A percentile compares a stretch with the other conserved stretches of the same genome.
Conservation (phyloP, 306 rosid genomes). For the Lathyrus tuberosus region DNA sequence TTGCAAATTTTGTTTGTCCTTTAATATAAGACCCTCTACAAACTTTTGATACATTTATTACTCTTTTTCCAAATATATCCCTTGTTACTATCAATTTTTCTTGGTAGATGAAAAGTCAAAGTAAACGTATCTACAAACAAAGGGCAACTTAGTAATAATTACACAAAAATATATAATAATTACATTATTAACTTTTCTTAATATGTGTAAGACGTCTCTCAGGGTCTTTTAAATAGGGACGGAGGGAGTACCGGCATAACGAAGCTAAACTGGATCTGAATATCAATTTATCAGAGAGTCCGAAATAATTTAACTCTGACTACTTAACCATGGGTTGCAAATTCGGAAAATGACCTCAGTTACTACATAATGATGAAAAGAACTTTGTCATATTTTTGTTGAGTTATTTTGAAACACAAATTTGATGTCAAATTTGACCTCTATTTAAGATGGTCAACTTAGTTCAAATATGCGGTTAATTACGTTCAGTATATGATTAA, state of each 20-base stretch:
- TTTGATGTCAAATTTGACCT: neutral
- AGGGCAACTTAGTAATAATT: too few species aligned
- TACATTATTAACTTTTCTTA: too few species aligned
- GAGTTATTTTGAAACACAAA: neutral
- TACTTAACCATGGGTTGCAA: constrained; percentile 14
- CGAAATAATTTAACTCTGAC: constrained; percentile 19
- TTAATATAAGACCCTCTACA: too few species aligned
- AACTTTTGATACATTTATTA: too few species aligned
- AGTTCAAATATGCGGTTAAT: neutral
- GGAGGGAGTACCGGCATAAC: neutral
- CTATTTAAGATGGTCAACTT: neutral
- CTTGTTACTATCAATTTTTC: too few species aligned
- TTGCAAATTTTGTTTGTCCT: too few species aligned
- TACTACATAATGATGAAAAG: constrained; percentile 16
- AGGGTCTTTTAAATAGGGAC: too few species aligned
- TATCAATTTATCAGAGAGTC: constrained; percentile 18
- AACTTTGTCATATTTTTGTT: neutral
- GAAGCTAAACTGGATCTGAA: constrained; percentile 18
- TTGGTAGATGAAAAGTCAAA: too few species aligned
- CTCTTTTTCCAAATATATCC: too few species aligned
- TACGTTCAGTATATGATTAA: neutral
- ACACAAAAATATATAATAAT: too few species aligned
- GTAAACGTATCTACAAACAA: too few species aligned
- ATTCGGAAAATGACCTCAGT: neutral
- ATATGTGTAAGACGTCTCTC: too few species aligned